Conservation (phyloP, 306 rosid genomes). For the Trifolium pratense region DNA sequence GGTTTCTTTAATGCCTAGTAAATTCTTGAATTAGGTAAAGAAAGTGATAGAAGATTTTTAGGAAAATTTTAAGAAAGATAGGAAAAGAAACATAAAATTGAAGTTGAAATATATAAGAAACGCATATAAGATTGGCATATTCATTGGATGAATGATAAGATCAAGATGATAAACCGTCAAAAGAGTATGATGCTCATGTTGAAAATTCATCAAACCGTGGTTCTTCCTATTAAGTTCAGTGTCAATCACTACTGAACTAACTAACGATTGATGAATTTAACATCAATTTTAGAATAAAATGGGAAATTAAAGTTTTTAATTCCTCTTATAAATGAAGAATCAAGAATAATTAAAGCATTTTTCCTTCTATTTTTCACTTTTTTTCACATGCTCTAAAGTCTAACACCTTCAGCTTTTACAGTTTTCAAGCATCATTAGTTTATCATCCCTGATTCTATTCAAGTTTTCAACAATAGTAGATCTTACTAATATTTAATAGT, state of each 20-base stretch:
- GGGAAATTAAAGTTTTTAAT: neutral
- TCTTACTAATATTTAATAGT: constrained; percentile 18
- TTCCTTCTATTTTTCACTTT: neutral
- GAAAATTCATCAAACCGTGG: no score
- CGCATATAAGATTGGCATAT: neutral
- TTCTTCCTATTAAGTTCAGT: no score
- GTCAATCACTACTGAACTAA: no score
- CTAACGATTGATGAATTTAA: no score
- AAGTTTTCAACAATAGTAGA: neutral
- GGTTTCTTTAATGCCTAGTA: no score
- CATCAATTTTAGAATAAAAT: neutral
- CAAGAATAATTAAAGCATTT: neutral
- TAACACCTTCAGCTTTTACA: constrained; percentile 2
- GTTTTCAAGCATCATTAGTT: constrained; percentile 8
- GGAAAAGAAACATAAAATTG: no score
- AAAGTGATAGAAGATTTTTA: no score
- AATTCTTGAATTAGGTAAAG: no score
- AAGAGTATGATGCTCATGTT: no score
- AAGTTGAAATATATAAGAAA: neutral
- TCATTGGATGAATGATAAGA: no score
- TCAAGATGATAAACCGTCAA: no score
- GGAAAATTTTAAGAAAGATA: no score
- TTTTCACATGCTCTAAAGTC: neutral
- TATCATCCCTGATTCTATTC: neutral
- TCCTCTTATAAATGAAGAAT: neutral